Evolutionary conservation across 306 rosid genomes (phyloP).

Genomic region (Amphicarpaea edgeworthii): DNA sequence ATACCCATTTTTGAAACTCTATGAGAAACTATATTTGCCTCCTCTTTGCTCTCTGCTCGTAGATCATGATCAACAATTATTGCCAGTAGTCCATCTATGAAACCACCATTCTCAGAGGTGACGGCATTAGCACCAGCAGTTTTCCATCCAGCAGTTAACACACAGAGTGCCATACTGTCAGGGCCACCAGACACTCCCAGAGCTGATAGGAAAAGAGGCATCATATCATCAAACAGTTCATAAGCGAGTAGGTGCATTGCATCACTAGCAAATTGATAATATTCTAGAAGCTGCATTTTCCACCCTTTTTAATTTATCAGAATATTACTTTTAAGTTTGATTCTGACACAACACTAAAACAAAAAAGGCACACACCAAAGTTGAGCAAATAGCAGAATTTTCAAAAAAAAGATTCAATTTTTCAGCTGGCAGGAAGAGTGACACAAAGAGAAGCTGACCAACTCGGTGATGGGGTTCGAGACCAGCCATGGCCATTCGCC

Average conservation of each 20-base stretch:
- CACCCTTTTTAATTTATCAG: neutral
- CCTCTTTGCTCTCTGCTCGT: slow-evolving; percentile 90
- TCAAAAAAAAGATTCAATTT: neutral
- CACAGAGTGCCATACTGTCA: slow-evolving; percentile 90
- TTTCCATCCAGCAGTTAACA: slow-evolving; percentile 82
- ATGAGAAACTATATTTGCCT: slow-evolving; percentile 67
- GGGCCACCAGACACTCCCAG: slow-evolving; percentile 99
- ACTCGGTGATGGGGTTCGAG: slow-evolving; percentile 84
- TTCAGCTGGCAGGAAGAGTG: neutral
- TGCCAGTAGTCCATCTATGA: slow-evolving; percentile 79
- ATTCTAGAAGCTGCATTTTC: neutral
- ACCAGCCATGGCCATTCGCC: slow-evolving; percentile 91
- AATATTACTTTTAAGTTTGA: slow-evolving; percentile 18
- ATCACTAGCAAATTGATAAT: neutral
- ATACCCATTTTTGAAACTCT: slow-evolving; percentile 79
- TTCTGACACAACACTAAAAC: slow-evolving; percentile 9
- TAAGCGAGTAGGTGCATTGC: neutral
- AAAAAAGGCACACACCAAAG: slow-evolving; percentile 36
- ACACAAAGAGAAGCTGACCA: slow-evolving; percentile 54
- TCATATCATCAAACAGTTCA: slow-evolving; percentile 29
- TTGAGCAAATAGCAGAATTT: neutral
- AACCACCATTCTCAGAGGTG: slow-evolving; percentile 51
- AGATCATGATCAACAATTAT: slow-evolving; percentile 87
- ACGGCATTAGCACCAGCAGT: slow-evolving; percentile 53
- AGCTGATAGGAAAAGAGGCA: slow-evolving; percentile 56